Percentiles rank a stretch among this genome's conserved stretches.
Conservation (phyloP, 371 early-diverging fungal genomes). For the Cokeromyces recurvatus region DNA sequence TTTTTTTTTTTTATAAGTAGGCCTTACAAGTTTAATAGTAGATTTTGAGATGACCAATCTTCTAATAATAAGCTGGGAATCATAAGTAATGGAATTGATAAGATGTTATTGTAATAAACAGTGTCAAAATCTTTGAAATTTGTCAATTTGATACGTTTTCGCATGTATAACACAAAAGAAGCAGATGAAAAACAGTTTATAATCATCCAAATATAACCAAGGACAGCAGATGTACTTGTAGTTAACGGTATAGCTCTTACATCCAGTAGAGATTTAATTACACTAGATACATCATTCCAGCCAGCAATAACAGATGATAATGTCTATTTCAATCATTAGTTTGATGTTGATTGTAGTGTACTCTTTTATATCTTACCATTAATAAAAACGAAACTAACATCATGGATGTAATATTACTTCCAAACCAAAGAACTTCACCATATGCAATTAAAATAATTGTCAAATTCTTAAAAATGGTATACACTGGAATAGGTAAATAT, state of each 20-base stretch:
- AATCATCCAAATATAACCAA: constrained; percentile 86
- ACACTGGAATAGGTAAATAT: constrained; percentile 91
- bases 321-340: constrained; percentile 41
- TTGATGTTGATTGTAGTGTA: background rate
- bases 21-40: constrained; percentile 54
- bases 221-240: constrained; percentile 23
- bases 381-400: constrained; percentile 84
- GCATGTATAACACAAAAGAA: constrained; percentile 86
- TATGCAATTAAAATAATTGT: constrained; percentile 97
- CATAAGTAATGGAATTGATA: constrained; percentile 85
- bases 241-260: constrained; percentile 15
- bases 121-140: constrained; percentile 94
- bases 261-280: constrained; percentile 32
- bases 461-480: constrained; percentile 98
- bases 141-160: constrained; percentile 78
- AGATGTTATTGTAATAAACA: constrained; percentile 93
- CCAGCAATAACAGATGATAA: constrained; percentile 93
- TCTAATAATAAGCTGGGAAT: constrained; percentile 77
- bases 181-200: constrained; percentile 92
- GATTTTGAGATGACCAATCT: constrained; percentile 58
- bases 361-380: constrained; percentile 58
- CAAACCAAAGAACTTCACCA: constrained; percentile 85
- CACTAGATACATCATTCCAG: constrained; percentile 64
- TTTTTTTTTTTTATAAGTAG: too few species aligned
- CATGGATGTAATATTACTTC: constrained; percentile 69